phyloP scores from a whole-genome alignment of 2,329 filamentous ascomycete species.

The Epicoccum nigrum region DNA sequence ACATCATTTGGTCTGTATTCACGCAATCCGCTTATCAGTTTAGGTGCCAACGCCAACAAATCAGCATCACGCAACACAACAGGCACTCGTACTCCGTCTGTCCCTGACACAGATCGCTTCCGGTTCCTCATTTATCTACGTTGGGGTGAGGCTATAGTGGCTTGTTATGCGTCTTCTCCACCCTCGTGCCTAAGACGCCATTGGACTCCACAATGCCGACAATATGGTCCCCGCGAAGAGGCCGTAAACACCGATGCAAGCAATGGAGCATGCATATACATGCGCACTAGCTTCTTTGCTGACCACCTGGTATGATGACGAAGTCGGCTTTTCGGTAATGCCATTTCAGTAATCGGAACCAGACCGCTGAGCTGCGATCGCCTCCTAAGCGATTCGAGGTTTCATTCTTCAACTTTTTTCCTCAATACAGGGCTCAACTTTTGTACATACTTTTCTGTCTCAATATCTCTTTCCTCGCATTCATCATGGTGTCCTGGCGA shows the following conservation, averaged over 20 bases:
- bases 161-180: conserved; percentile 3
- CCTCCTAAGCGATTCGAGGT: neutral
- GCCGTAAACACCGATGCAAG: conserved; percentile 10
- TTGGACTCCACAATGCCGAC: conserved; percentile 32
- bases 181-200: conserved; percentile 26
- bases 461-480: neutral
- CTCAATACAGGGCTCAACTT: neutral
- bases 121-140: conserved; percentile 4
- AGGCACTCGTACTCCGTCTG: neutral
- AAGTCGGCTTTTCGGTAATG: conserved; percentile 5
- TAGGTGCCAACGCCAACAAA: conserved; percentile 12
- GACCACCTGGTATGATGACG: conserved; percentile 6
- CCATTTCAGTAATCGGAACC: conserved; percentile 2
- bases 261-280: conserved; percentile 4
- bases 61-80: conserved; percentile 9
- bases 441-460: neutral
- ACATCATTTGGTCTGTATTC: conserved; percentile 34
- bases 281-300: conserved; percentile 5
- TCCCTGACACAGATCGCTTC: conserved; percentile 15
- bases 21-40: conserved; percentile 36
- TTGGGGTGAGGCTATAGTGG: conserved; percentile 9
- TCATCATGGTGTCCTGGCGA: conserved; percentile 19
- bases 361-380: neutral
- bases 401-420: neutral
- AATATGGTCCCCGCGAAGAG: conserved; percentile 18